Conservation (phyloP, 2,329 filamentous ascomycete species). For the Aspergillus novoparasiticus region DNA sequence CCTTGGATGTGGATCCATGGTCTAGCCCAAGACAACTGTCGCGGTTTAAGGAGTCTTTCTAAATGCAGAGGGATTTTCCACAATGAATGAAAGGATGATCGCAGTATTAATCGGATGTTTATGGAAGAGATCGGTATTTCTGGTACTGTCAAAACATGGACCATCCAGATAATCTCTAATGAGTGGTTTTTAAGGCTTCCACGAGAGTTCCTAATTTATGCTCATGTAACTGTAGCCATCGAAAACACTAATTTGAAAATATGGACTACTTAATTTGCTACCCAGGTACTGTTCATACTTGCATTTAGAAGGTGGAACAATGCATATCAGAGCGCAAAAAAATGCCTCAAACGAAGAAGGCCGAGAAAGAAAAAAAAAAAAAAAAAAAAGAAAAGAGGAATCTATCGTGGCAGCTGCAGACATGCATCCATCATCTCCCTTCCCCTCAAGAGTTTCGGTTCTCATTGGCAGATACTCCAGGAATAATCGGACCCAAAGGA, state of each 20-base stretch:
- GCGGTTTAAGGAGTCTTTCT: background rate
- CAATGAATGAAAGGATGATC: slow-evolving; percentile 9
- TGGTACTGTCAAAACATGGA: slow-evolving; percentile 8
- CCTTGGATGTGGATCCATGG: slow-evolving; percentile 17
- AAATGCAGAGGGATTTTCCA: slow-evolving; percentile 18
- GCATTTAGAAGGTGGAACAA: slow-evolving; percentile 4
- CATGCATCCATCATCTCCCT: slow-evolving; percentile 1
- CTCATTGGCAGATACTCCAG: slow-evolving; percentile 1
- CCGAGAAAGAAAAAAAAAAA: background rate
- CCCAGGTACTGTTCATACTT: background rate
- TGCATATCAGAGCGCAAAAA: slow-evolving; percentile 4
- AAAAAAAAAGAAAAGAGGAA: background rate
- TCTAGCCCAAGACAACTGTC: slow-evolving; percentile 21
- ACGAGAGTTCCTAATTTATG: slow-evolving; percentile 3
- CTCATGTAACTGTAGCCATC: slow-evolving; percentile 1
- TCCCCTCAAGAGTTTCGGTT: background rate
- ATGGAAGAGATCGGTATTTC: slow-evolving; percentile 1
- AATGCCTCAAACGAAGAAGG: slow-evolving; percentile 10
- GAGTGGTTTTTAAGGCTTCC: slow-evolving; percentile 2
- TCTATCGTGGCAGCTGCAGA: slow-evolving; percentile 1
- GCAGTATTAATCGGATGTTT: background rate
- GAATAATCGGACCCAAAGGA: background rate
- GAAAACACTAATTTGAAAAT: background rate
- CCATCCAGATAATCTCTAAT: slow-evolving; percentile 7
- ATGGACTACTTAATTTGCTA: slow-evolving; percentile 1